Evolutionary conservation across 805 yeast genomes (phyloP).

Genomic region (Schwanniomyces vanrijiae): DNA sequence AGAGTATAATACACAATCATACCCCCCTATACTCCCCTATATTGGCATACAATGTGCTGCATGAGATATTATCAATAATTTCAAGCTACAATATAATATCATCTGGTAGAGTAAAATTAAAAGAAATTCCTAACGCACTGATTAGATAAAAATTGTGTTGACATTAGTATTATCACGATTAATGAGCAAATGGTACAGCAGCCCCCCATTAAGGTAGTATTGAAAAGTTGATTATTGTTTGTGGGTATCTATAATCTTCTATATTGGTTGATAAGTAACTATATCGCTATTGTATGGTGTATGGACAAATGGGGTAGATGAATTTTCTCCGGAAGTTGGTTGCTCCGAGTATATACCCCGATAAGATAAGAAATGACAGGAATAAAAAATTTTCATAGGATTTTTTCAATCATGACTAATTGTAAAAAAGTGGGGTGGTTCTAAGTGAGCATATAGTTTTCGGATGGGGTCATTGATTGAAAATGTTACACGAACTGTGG

Average conservation of each 20-base stretch:
- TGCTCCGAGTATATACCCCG: not conserved
- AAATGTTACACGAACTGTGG: no score
- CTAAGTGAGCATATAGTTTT: not conserved
- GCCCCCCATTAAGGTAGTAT: no score
- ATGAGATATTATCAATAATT: not conserved
- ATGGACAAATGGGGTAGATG: not conserved
- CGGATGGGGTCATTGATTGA: no score
- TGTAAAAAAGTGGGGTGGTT: not conserved
- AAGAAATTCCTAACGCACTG: not conserved
- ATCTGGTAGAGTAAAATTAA: no score
- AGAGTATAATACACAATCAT: not conserved
- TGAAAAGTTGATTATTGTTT: no score
- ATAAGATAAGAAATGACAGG: not conserved
- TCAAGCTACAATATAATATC: not conserved
- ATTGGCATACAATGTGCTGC: not conserved
- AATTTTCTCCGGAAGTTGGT: not conserved
- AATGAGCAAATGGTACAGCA: no score
- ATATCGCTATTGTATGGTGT: no score
- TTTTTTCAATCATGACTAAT: not conserved
- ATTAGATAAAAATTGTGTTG: not conserved
- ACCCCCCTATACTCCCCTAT: not conserved
- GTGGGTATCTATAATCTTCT: no score
- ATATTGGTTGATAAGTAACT: no score
- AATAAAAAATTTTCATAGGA: not conserved
- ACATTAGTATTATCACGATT: no score